Conservation (phyloP, 2,329 filamentous ascomycete genomes). For the Alternaria sp. region DNA sequence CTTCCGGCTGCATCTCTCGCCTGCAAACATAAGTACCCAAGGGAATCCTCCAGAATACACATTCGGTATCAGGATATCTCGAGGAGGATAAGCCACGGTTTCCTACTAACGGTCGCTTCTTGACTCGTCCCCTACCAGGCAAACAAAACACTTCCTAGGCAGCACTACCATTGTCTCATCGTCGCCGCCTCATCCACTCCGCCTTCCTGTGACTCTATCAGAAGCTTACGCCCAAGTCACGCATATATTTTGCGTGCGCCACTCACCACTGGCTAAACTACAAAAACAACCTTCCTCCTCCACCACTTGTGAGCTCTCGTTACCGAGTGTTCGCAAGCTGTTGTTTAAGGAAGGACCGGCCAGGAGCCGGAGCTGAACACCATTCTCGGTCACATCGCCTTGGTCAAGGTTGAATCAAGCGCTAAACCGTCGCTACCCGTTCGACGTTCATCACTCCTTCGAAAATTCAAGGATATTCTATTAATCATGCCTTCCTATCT, state of each 20-base stretch:
- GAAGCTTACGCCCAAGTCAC: conserved; percentile 39
- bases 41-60: conserved; percentile 29
- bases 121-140: conserved; percentile 32
- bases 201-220: conserved; percentile 41
- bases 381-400: conserved; percentile 26
- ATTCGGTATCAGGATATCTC: conserved; percentile 29
- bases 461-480: conserved; percentile 34
- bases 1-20: conserved; percentile 17
- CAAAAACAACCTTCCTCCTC: conserved; percentile 23
- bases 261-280: conserved; percentile 28
- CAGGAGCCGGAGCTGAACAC: conserved; percentile 35
- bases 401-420: conserved; percentile 39
- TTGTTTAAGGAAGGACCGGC: conserved; percentile 40
- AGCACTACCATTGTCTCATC: conserved; percentile 41
- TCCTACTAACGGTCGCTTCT: conserved; percentile 24
- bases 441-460: conserved; percentile 31
- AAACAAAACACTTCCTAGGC: conserved; percentile 41
- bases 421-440: conserved; percentile 32
- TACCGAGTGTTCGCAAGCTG: conserved; percentile 28
- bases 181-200: conserved; percentile 31
- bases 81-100: conserved; percentile 30
- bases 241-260: conserved; percentile 37
- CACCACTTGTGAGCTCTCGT: conserved; percentile 26
- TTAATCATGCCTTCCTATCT: conserved; percentile 48
- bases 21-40: conserved; percentile 43